Conservation (phyloP, 371 early-diverging fungal genomes). For the Actinomucor elegans region DNA sequence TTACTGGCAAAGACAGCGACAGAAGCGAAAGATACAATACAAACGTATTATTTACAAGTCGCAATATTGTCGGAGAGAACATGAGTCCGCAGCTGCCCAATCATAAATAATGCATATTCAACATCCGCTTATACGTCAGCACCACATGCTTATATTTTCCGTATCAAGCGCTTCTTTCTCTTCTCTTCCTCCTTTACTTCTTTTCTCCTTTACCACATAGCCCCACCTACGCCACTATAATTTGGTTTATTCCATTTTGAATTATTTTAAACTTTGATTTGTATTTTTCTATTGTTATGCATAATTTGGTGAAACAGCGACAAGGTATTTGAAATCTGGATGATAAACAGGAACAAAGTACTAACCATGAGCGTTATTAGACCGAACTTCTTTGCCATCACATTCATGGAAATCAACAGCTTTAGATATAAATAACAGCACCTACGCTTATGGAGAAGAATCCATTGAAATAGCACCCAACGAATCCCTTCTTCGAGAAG, state of each 20-base stretch:
- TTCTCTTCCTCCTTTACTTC: neutral
- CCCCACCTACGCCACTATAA: neutral
- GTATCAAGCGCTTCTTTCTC: slow-evolving; percentile 1
- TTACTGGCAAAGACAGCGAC: too few species aligned
- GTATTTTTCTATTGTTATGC: slow-evolving; percentile 7
- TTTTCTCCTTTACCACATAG: neutral
- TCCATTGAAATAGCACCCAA: slow-evolving; percentile 7
- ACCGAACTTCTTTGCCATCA: neutral
- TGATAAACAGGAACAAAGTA: neutral
- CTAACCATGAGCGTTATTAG: neutral
- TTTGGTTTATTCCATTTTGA: too few species aligned
- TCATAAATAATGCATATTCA: too few species aligned
- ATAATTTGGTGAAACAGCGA: slow-evolving; percentile 14
- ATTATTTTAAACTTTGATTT: neutral
- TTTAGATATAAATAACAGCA: neutral
- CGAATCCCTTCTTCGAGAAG: too few species aligned
- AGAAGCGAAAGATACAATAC: too few species aligned
- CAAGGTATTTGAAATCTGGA: too few species aligned
- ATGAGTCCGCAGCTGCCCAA: too few species aligned
- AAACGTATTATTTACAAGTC: too few species aligned
- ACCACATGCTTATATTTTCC: too few species aligned
- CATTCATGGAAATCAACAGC: neutral
- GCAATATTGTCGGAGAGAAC: too few species aligned
- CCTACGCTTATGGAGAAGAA: slow-evolving; percentile 8
- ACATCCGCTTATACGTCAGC: too few species aligned